Base-by-base conservation (phyloP, 2,329 filamentous ascomycete genomes). In the Apiospora malaysiana region DNA sequence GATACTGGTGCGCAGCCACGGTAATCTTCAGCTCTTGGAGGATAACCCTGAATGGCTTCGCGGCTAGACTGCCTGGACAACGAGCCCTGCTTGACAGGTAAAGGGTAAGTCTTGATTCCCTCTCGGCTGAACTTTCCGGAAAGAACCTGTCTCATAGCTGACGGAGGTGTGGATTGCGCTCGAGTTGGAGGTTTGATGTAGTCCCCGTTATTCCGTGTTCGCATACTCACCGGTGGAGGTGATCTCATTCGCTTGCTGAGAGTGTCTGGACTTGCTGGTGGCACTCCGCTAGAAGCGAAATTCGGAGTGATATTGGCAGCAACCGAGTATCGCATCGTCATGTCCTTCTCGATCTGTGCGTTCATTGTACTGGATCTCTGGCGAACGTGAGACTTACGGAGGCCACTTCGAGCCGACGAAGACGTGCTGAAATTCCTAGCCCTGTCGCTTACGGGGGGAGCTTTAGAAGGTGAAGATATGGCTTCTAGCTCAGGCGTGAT, bases 151-250 rank as follows among this genome's bases (percentile, higher is more conserved):
- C 51, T 45, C 16, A 47, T 16, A 42, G 67, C 46, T 23, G 27
- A 32, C 18, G 80, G 77, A 2, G 81, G 79, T 2, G 80, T 82
- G 16, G 81, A 81, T 47, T 80, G 79, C 6, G 82, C 75, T 37
- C 83, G 81, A 14, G 80, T 74, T 18, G 78, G 78, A 16, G 79
- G 79, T 3, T 80, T 83, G 66, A 78, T 77, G 16, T 80, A 75
- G 18, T 78, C 75, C 10, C 77, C 73, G 8, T 79, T 77, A 42
- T 80, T 82, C 37, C 82, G 80, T 4, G 81, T 84, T n/a, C 79
- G 79, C 78, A 85, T 81, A 74, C 82, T 85, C 40, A 85, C 79
- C 0, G 84, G 83, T 0, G 83, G 82, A 3, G 82, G 79, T 0
- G 81, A 80, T 69, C 75, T 82, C 12, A 79, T 75, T 70, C 77